Evolutionary conservation across 2,329 filamentous ascomycete species (phyloP).

Genomic region (Hypoxylon sp.): DNA sequence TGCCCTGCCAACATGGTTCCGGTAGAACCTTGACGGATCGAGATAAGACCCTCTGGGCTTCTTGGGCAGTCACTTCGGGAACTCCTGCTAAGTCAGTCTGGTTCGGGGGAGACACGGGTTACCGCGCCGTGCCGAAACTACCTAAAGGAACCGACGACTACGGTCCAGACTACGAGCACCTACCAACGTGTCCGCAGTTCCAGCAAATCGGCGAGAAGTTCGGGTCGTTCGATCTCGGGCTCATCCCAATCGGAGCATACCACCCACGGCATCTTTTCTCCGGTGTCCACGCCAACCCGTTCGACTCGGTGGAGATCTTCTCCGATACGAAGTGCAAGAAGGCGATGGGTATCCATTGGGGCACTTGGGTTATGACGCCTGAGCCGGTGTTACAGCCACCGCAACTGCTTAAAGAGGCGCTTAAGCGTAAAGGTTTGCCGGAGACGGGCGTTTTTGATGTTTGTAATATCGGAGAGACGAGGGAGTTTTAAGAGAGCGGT

Average conservation of each 20-base stretch:
- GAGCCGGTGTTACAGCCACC: constrained; percentile 92
- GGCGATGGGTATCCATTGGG: constrained; percentile 94
- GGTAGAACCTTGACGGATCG: constrained; percentile 79
- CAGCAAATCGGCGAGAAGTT: constrained; percentile 83
- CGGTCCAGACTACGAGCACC: constrained; percentile 72
- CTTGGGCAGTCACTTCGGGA: constrained; percentile 83
- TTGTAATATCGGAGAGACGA: constrained; percentile 87
- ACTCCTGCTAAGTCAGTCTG: constrained; percentile 78
- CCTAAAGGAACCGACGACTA: constrained; percentile 78
- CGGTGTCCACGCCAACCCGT: constrained; percentile 87
- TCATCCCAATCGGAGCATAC: constrained; percentile 96
- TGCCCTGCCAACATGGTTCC: constrained; percentile 88
- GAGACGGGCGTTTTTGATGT: constrained; percentile 85
- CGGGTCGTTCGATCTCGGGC: constrained; percentile 89
- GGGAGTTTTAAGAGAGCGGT: constrained; percentile 73
- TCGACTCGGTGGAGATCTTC: constrained; percentile 92
- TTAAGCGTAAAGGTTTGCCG: constrained; percentile 75
- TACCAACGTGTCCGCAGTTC: constrained; percentile 87
- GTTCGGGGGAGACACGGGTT: constrained; percentile 93
- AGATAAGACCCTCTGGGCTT: constrained; percentile 86
- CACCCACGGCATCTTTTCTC: constrained; percentile 80
- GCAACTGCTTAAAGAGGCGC: constrained; percentile 76
- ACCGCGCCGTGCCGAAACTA: constrained; percentile 80
- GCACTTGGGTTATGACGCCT: constrained; percentile 86
- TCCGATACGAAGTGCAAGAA: constrained; percentile 81